Base-by-base conservation (phyloP, 805 yeast genomes). In the Starmerella powellii region DNA sequence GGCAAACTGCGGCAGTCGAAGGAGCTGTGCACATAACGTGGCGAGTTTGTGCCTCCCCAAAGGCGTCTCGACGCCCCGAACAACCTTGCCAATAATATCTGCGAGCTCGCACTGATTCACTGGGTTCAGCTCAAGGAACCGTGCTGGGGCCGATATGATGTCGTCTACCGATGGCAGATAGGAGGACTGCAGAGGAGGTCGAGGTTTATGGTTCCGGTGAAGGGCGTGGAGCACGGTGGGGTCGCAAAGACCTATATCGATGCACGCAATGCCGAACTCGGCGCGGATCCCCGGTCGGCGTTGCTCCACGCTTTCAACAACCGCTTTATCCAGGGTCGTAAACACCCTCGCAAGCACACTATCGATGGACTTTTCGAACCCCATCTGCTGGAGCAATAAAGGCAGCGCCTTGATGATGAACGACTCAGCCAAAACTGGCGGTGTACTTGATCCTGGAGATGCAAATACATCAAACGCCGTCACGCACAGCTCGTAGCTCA, bases 381-480 rank as follows among this genome's bases (percentile, higher is more conserved):
- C 50, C 17, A 65, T 52, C 12, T 61, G 59, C 34, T 57, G 51
- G 15, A 74, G 59, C 2, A 72, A 47, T 3, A 69, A 50, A 2
- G 80, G 78, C 4, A 74, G 53, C 31, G 66, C 63, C 45, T 69
- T 70, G 3, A 62, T 53, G 8, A 73, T 57, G 45, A 72, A 73
- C 2, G 65, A 39, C 34, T 11, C 18, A 12, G 43, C 43, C 13
- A 39, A 35, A 15, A 18, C 31, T 15, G 42, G 34, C 6, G n/a
- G 28, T 13, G 26, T 8, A 4, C 18, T 17, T 4, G 24, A 27
- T 13, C 28, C n/a, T 8, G 38, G 35, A 11, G 47, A 44, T 28
- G 51, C 46, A 16, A 45, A 16, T 12, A 48, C 45, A 61, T 72
- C 63, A 57, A 73, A 62, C 37, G 71, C 59, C 45, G 71, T 45